These are phyloP conservation scores for Leishmania martiniquensis DNA, from an alignment of 208 protist genomes.

Conservation along the genomic window DNA sequence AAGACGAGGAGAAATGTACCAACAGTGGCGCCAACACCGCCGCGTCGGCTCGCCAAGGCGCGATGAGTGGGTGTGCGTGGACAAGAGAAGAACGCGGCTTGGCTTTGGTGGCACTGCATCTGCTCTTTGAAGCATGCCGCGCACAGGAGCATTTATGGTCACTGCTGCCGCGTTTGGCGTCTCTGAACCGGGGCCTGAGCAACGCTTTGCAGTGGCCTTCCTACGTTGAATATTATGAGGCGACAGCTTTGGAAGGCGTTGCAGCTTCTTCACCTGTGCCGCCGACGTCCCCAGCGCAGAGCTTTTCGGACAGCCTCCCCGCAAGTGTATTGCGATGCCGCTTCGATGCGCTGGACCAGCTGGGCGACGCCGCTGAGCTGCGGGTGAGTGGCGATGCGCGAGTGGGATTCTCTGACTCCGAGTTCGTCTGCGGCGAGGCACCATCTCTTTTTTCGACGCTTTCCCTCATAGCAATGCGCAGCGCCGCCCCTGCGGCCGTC, in stretches of 20 bases:
- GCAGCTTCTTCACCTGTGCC: background rate
- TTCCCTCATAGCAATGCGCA: slow-evolving; percentile 8
- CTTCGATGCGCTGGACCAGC: slow-evolving; percentile 10
- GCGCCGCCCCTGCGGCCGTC: background rate
- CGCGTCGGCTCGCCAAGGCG: background rate
- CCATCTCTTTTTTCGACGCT: slow-evolving; percentile 18
- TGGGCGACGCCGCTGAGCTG: background rate
- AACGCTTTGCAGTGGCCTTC: slow-evolving; percentile 42
- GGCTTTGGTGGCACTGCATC: slow-evolving; percentile 55
- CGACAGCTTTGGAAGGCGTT: background rate
- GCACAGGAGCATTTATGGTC: slow-evolving; percentile 64
- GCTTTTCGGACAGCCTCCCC: slow-evolving; percentile 16
- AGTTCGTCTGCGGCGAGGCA: slow-evolving; percentile 13
- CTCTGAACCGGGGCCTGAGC: slow-evolving; percentile 42
- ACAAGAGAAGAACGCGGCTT: slow-evolving; percentile 44
- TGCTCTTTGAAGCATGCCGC: slow-evolving; percentile 68
- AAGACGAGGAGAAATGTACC: background rate
- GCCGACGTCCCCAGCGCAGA: background rate
- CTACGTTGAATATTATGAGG: slow-evolving; percentile 59
- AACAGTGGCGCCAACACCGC: background rate
- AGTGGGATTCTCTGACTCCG: background rate
- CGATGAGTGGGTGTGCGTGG: slow-evolving; percentile 22
- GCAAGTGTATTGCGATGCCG: background rate
- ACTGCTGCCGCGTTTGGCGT: slow-evolving; percentile 50
- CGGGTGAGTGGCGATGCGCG: no score